Evolutionary conservation across 805 yeast genomes (phyloP).

Genomic region (Clavispora vitiphila): DNA sequence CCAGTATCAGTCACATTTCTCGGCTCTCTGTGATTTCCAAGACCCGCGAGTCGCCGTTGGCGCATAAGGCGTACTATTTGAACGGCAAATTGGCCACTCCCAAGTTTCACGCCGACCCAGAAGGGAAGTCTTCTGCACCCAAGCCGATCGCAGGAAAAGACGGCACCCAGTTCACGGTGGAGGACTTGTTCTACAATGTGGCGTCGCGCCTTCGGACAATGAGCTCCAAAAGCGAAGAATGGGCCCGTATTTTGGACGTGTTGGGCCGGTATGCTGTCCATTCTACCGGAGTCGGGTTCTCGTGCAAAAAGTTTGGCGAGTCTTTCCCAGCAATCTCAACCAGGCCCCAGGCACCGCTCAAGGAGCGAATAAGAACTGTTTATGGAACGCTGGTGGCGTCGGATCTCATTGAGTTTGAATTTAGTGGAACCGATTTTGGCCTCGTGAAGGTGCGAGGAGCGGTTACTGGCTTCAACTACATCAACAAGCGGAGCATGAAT

Average conservation of each 20-base stretch:
- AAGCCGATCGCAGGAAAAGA: conserved; percentile 78
- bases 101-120: conserved; percentile 25
- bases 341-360: conserved; percentile 42
- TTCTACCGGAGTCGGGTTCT: conserved; percentile 61
- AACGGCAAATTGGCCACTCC: conserved; percentile 58
- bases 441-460: conserved; percentile 51
- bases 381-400: conserved; percentile 68
- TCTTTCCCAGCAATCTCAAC: conserved; percentile 61
- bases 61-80: conserved; percentile 63
- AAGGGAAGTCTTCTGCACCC: conserved; percentile 40
- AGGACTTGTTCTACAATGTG: conserved; percentile 84
- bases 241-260: conserved; percentile 70
- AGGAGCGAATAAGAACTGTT: conserved; percentile 68
- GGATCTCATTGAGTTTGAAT: conserved; percentile 49
- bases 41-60: conserved; percentile 53
- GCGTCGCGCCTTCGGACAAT: conserved; percentile 73
- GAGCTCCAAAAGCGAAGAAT: conserved; percentile 67
- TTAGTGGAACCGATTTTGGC: conserved; percentile 39
- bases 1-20: conserved; percentile 87
- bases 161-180: conserved; percentile 83
- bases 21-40: conserved; percentile 78
- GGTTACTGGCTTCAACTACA: conserved; percentile 67
- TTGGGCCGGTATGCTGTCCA: conserved; percentile 81
- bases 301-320: conserved; percentile 78
- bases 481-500: conserved; percentile 55